Percentiles rank a stretch among this genome's conserved stretches.
Conservation (phyloP, 2,329 filamentous ascomycete species). For the Colletotrichum zoysiae region DNA sequence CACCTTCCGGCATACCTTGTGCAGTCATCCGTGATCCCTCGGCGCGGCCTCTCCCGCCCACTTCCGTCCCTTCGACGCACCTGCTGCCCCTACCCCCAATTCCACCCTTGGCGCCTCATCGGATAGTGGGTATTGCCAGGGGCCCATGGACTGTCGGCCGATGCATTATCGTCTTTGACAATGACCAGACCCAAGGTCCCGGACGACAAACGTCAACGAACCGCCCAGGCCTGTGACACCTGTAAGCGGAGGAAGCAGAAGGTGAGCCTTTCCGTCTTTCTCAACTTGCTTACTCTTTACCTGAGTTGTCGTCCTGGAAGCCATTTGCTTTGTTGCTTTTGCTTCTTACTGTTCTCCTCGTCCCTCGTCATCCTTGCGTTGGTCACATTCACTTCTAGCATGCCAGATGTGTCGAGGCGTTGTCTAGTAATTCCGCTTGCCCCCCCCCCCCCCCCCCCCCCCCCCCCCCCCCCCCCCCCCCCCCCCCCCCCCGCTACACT, state of each 20-base stretch:
- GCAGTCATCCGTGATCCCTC: slow-evolving; percentile 32
- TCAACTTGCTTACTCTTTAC: background rate
- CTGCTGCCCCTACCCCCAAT: slow-evolving; percentile 25
- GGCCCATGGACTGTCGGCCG: slow-evolving; percentile 36
- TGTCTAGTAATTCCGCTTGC: slow-evolving; percentile 5
- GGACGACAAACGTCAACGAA: slow-evolving; percentile 72
- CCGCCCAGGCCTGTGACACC: slow-evolving; percentile 72
- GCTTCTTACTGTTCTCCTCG: slow-evolving; percentile 7
- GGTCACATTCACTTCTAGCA: background rate
- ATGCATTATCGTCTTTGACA: slow-evolving; percentile 44
- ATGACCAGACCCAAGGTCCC: slow-evolving; percentile 69
- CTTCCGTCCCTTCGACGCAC: slow-evolving; percentile 2
- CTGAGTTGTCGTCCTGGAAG: background rate
- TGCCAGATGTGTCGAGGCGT: background rate
- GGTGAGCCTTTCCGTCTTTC: slow-evolving; percentile 56
- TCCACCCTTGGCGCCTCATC: slow-evolving; percentile 34
- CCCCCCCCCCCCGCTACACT: slow-evolving; percentile 11
- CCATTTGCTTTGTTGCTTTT: background rate
- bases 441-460: no score
- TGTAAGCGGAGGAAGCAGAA: slow-evolving; percentile 78
- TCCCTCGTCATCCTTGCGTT: background rate
- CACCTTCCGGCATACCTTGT: slow-evolving; percentile 27
- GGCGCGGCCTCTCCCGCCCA: slow-evolving; percentile 36
- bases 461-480: no score
- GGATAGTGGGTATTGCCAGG: slow-evolving; percentile 40